Evolutionary conservation across 495 filamentous ascomycete genomes (phyloP), one percentile per base, ranked within the genome.

Genomic region (Xanthoparmelia taractica): DNA sequence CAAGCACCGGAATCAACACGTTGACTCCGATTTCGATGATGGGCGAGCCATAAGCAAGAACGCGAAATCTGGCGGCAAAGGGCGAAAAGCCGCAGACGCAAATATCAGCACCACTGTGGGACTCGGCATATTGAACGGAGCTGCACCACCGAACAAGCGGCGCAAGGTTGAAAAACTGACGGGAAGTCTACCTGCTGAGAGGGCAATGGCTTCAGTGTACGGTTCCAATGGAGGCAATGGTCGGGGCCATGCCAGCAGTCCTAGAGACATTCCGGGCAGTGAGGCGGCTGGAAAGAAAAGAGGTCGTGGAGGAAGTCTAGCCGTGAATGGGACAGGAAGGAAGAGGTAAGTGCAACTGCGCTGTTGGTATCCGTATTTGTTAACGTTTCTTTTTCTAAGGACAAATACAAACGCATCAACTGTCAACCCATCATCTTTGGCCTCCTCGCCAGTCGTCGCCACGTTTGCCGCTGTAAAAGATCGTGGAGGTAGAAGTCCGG

Each of bases 21-120:
- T 78, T 36, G 90, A 92, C 61, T 90, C 87, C 3, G 90, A 94
- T 68, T 85, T 88, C 67, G 90, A 95, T 61, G 91, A 96, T 40
- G 74, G 76, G 29, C 76, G 77, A 23, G 76, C 58, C 17, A 40
- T 71, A 57, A 77, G 67, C 68, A 94, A 84, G 82, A 89, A 86
- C 71, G 73, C 80, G 13, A 76, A 77, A 31, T 74, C 73, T 36
- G 78, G 74, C 56, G 78, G 73, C 63, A 92, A 87, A 71, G 77
- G 82, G 57, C 83, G 90, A 29, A 90, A 87, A 69, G 78, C 77
- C 11, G 76, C 77, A 4, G 84, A 82, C 37, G 80, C 82, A 54
- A 45, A 65, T 57, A 41, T 61, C 47, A 36, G 57, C 60, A 36
- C 60, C 23, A 69, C 69, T n/a, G 71, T 80, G n/a, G 83, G 83